Evolutionary conservation across 75 land plant genomes (phyloP).

Genomic region (Selaginella moellendorffii): DNA sequence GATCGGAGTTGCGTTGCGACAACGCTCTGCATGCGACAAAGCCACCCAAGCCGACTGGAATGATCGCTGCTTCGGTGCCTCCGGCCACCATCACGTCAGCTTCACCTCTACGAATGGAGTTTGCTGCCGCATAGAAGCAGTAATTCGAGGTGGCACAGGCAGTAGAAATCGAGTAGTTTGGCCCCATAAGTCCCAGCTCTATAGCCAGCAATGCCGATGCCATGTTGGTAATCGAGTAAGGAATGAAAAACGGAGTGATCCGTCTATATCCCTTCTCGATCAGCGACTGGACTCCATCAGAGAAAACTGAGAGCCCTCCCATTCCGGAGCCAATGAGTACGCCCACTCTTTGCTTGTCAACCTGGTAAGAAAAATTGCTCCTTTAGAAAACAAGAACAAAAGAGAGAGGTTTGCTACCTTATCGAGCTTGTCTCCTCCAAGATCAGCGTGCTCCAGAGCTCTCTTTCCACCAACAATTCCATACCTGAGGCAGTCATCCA

Average conservation of each 20-base stretch:
- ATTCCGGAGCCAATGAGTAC: conserved; percentile 78
- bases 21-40: conserved; percentile 71
- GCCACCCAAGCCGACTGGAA: conserved; percentile 64
- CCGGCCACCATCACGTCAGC: conserved; percentile 79
- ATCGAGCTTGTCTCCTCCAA: conserved; percentile 31
- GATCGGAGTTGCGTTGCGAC: conserved; percentile 68
- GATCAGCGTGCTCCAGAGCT: conserved; percentile 42
- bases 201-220: conserved; percentile 68
- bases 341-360: conserved; percentile 61
- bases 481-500: conserved; percentile 60
- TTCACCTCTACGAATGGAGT: conserved; percentile 68
- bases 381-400: not conserved
- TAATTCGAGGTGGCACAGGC: conserved; percentile 80
- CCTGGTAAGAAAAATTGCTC: conserved; percentile 20
- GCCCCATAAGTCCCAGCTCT: conserved; percentile 71
- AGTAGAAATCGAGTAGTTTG: conserved; percentile 73
- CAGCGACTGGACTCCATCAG: conserved; percentile 60
- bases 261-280: conserved; percentile 54
- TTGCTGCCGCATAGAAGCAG: conserved; percentile 75
- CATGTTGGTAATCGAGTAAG: conserved; percentile 84
- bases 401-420: conserved; percentile 23
- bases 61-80: conserved; percentile 67
- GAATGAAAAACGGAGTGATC: conserved; percentile 71
- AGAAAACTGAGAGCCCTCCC: conserved; percentile 70
- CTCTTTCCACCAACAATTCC: conserved; percentile 56